Percentiles rank a stretch among this genome's conserved stretches.
These are phyloP conservation scores for Xanthoparmelia taractica DNA, from an alignment of 495 filamentous ascomycete genomes.

Conservation along the genomic window DNA sequence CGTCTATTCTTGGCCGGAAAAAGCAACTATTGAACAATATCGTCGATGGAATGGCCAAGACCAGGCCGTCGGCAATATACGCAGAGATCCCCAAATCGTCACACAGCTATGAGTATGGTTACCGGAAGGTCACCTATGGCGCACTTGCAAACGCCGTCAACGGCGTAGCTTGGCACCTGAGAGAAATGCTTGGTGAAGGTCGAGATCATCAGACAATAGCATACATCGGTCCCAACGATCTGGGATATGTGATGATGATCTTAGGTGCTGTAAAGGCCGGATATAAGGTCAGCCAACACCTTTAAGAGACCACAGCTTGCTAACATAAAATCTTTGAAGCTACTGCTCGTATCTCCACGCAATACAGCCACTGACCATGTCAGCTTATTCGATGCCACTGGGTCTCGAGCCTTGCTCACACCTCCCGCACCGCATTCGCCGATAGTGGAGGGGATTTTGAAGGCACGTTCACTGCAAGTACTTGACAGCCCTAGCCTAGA, in stretches of 20 bases:
- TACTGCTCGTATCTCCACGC: conserved; percentile 33
- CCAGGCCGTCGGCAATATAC: conserved; percentile 33
- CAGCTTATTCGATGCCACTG: conserved; percentile 25
- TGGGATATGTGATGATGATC: conserved; percentile 35
- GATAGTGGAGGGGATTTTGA: not conserved
- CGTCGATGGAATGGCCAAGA: conserved; percentile 36
- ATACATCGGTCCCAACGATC: conserved; percentile 41
- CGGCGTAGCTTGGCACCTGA: conserved; percentile 32
- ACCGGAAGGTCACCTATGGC: not conserved
- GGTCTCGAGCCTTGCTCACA: conserved; percentile 19
- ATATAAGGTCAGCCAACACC: conserved; percentile 31
- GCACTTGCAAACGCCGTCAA: conserved; percentile 14
- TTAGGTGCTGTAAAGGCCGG: conserved; percentile 42
- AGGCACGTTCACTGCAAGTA: conserved; percentile 9
- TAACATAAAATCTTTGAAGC: not conserved
- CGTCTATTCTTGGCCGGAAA: not conserved
- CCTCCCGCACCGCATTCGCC: conserved; percentile 17
- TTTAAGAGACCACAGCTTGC: conserved; percentile 16
- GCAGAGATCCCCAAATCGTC: conserved; percentile 33
- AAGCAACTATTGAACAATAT: conserved; percentile 27
- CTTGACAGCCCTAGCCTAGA: conserved; percentile 28
- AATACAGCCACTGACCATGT: conserved; percentile 32
- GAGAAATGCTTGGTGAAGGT: conserved; percentile 29
- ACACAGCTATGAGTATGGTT: conserved; percentile 23
- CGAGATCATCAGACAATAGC: conserved; percentile 29